phyloP scores from a whole-genome alignment of 345 rosid genomes.

The Psidium guajava region DNA sequence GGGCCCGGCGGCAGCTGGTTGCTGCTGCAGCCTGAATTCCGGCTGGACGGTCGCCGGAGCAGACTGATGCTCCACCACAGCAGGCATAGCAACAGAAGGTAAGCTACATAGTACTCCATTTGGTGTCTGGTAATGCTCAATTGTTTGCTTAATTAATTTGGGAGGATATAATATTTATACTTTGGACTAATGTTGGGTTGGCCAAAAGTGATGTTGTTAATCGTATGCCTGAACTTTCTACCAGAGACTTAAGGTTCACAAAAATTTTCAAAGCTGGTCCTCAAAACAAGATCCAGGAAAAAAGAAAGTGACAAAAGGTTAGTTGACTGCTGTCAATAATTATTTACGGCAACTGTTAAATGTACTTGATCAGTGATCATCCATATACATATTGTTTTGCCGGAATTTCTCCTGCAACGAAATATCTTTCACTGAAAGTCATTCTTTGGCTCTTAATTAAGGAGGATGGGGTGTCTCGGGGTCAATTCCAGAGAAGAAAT shows the following conservation, averaged over 20 bases:
- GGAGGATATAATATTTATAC: not conserved
- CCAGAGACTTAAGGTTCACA: not conserved
- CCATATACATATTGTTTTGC: too few relatives aligned
- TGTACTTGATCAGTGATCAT: not conserved
- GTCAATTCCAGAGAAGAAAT: too few relatives aligned
- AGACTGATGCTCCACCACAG: not conserved
- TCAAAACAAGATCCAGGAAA: not conserved
- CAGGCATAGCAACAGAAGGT: not conserved
- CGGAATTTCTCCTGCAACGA: too few relatives aligned
- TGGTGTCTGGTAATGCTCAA: not conserved
- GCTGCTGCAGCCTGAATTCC: not conserved
- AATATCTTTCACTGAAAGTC: too few relatives aligned
- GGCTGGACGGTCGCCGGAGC: not conserved
- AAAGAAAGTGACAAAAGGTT: not conserved
- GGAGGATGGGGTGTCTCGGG: too few relatives aligned
- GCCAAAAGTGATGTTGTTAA: not conserved
- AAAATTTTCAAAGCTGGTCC: not conserved
- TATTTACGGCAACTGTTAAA: not conserved
- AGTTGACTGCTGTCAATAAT: not conserved
- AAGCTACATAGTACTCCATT: not conserved
- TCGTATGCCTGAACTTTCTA: not conserved
- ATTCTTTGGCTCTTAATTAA: too few relatives aligned
- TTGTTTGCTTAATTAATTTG: not conserved
- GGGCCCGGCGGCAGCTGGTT: slow-evolving; percentile 23
- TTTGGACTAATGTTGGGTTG: not conserved